phyloP scores from a whole-genome alignment of 1,284 basidiomycete species.

The Pyrrhoderma noxium region DNA sequence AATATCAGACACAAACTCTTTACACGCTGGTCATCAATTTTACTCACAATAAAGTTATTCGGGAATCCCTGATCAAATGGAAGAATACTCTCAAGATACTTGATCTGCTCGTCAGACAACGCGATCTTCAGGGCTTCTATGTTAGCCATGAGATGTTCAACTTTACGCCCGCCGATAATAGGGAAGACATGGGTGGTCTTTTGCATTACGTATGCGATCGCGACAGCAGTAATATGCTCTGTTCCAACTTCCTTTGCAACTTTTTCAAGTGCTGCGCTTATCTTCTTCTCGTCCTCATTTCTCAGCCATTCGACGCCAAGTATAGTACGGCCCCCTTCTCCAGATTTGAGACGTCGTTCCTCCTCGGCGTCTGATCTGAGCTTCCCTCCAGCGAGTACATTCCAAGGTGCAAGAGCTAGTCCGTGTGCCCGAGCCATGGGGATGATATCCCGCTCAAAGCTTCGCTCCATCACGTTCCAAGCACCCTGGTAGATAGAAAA shows the following conservation, averaged over 20 bases:
- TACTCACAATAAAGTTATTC: constrained; percentile 20
- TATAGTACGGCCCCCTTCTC: constrained; percentile 16
- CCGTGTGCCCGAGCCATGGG: constrained; percentile 40
- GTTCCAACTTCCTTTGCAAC: constrained; percentile 30
- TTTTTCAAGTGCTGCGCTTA: constrained; percentile 20
- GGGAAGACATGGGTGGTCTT: constrained; percentile 21
- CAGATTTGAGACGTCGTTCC: constrained; percentile 10
- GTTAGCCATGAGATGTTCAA: constrained; percentile 19
- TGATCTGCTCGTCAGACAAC: constrained; percentile 23
- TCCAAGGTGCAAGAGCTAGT: constrained; percentile 30
- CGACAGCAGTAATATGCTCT: constrained; percentile 21
- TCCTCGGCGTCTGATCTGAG: constrained; percentile 21
- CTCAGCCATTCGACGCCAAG: constrained; percentile 14
- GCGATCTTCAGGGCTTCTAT: constrained; percentile 22
- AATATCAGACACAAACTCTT: too few relatives aligned
- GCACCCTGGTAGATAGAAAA: constrained; percentile 47
- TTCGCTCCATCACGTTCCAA: constrained; percentile 41
- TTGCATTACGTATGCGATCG: constrained; percentile 19
- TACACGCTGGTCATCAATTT: too few relatives aligned
- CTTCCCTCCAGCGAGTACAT: constrained; percentile 23
- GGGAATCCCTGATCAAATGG: constrained; percentile 24
- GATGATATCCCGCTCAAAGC: constrained; percentile 46
- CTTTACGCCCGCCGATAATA: constrained; percentile 19
- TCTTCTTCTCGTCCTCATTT: constrained; percentile 18
- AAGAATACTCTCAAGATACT: constrained; percentile 18